Percentiles rank a stretch among this genome's conserved stretches.
Conservation (phyloP, 2,329 filamentous ascomycete species). For the Calonectria pauciramosa region DNA sequence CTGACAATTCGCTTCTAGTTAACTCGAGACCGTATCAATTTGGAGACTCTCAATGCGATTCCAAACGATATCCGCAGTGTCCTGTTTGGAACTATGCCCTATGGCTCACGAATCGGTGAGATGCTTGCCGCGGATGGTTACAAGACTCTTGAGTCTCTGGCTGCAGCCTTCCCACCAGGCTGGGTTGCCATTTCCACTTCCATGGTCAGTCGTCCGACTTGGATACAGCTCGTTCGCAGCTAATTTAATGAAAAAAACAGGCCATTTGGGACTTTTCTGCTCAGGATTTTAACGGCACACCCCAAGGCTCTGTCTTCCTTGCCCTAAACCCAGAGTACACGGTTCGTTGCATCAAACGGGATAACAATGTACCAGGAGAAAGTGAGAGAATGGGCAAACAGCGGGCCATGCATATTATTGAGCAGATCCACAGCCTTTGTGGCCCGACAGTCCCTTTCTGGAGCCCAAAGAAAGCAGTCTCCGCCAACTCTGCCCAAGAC, state of each 20-base stretch:
- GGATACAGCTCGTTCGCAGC: too few species aligned
- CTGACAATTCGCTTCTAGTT: slow-evolving; percentile 11
- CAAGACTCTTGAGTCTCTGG: slow-evolving; percentile 38
- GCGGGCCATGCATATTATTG: neutral
- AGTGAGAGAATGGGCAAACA: neutral
- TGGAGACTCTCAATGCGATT: neutral
- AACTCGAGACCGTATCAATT: neutral
- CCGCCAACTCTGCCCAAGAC: neutral
- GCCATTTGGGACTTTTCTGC: slow-evolving; percentile 46
- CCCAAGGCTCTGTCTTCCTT: slow-evolving; percentile 43
- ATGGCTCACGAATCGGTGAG: slow-evolving; percentile 28
- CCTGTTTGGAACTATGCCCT: slow-evolving; percentile 28
- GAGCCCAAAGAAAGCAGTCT: neutral
- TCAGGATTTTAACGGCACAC: slow-evolving; percentile 28
- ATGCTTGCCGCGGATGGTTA: slow-evolving; percentile 39
- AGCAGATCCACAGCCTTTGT: neutral
- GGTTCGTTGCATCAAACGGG: slow-evolving; percentile 24
- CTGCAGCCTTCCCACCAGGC: slow-evolving; percentile 35
- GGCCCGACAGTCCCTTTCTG: slow-evolving; percentile 25
- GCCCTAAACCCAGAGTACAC: slow-evolving; percentile 44
- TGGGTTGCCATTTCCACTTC: slow-evolving; percentile 43
- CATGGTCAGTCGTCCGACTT: slow-evolving; percentile 35
- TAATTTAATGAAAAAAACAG: slow-evolving; percentile 25
- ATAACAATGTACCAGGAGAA: neutral
- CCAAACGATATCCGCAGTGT: neutral